Conservation (phyloP, 2,329 filamentous ascomycete species). For the Clonostachys rosea region DNA sequence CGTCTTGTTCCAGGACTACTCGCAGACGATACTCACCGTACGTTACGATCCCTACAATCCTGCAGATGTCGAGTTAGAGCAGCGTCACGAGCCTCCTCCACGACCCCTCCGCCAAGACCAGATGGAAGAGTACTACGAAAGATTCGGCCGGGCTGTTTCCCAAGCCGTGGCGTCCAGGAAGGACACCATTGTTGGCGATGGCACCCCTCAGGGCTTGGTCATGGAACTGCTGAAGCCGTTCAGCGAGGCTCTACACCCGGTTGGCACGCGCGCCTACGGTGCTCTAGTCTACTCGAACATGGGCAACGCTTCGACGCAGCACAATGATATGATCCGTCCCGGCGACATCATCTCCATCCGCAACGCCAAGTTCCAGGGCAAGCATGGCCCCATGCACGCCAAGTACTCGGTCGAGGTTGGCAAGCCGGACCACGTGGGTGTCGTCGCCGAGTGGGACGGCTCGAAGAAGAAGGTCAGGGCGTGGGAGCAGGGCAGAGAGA, state of each 20-base stretch:
- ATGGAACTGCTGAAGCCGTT: conserved; percentile 72
- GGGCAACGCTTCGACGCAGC: conserved; percentile 85
- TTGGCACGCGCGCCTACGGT: conserved; percentile 87
- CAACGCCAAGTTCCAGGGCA: conserved; percentile 91
- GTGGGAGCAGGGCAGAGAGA: conserved; percentile 94
- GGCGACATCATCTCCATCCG: conserved; percentile 92
- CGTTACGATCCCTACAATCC: conserved; percentile 74
- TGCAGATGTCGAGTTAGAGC: conserved; percentile 69
- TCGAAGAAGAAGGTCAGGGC: conserved; percentile 96
- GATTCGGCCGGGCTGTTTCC: conserved; percentile 74
- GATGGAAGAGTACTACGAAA: conserved; percentile 78
- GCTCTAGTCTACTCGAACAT: conserved; percentile 92
- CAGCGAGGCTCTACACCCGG: conserved; percentile 69
- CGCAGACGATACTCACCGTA: conserved; percentile 82
- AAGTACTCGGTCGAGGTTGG: conserved; percentile 90
- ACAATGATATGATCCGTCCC: conserved; percentile 87
- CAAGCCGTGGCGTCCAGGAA: conserved; percentile 68
- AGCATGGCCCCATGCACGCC: conserved; percentile 90
- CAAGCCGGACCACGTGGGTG: conserved; percentile 80
- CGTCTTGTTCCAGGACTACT: conserved; percentile 93
- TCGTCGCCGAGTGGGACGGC: conserved; percentile 96
- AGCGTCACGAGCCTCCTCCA: conserved; percentile 82
- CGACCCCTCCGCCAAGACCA: conserved; percentile 83
- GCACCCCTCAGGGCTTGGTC: conserved; percentile 73
- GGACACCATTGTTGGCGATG: conserved; percentile 78